Base-by-base conservation (phyloP, 805 yeast genomes). In the Candida peoriensis region DNA sequence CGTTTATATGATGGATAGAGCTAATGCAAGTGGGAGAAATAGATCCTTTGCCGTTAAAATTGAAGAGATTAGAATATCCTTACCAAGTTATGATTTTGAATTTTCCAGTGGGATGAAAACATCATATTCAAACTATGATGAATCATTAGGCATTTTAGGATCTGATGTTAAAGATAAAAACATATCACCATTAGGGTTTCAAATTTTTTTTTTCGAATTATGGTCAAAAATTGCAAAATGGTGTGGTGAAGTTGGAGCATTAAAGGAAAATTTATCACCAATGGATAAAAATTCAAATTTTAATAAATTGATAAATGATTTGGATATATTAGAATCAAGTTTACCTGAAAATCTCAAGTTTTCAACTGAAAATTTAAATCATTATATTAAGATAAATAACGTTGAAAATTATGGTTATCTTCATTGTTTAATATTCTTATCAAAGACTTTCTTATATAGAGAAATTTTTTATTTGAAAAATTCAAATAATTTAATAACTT, bases 1-100 rank as follows among this genome's bases (percentile, higher is more conserved):
- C 6, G 64, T 61, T 9, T 62, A 58, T 36, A 61, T 63, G 66
- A 61, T 64, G 66, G 70, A 63, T 40, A 37, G 66, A 26, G 61
- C 66, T 36, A 63, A 57, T 25, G 54, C 64, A 10, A 55, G 63
- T 45, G 66, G 66, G 2, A 40, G 63, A 32, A 47, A 55, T 17
- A 35, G 66, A 22, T 50, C 60, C 8, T 46, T 61, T 11, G 58
- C 63, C 24, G 52, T 63, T 4, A 46, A 47, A 33, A 44, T 61
- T 10, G 59, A 58, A 12, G 64, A 61, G 28, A 56, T 63, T 10
- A 28, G 46, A 8, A 50, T 60, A 11, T 34, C 39, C 22, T 41
- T 63, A 17, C 68, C 68, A 1, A 50, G 57, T 22, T 41, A 46
- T 4, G 68, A 64, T 34, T 45, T 48, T 19, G 57, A 53, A 17